Evolutionary conservation across 1,284 basidiomycete species (phyloP).

Genomic region (Gymnopus androsaceus): DNA sequence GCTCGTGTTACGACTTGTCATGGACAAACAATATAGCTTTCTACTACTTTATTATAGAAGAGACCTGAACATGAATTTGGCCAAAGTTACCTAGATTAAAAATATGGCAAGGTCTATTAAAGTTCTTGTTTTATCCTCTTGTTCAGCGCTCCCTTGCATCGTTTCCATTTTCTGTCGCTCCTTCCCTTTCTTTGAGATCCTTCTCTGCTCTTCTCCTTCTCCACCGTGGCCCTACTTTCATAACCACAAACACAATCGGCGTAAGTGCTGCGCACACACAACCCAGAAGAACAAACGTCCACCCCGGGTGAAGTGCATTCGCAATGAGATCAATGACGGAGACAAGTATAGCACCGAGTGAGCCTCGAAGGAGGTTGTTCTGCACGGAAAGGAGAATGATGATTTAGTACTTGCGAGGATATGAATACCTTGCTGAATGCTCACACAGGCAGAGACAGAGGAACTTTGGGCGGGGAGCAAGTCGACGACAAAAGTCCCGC

Average conservation of each 20-base stretch:
- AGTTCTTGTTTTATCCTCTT: no score
- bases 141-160: no score
- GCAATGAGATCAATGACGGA: conserved; percentile 51
- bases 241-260: conserved; percentile 39
- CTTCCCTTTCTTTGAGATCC: no score
- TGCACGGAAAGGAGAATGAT: background rate
- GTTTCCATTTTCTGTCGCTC: no score
- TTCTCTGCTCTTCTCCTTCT: background rate
- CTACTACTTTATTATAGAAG: no score
- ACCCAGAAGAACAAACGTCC: conserved; percentile 52
- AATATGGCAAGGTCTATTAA: no score
- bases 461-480: conserved; percentile 60
- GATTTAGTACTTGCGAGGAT: background rate
- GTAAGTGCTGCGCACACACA: conserved; percentile 39
- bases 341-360: conserved; percentile 48
- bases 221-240: conserved; percentile 35
- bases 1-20: no score
- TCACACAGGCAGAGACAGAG: conserved; percentile 58
- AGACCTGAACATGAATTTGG: no score
- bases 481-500: conserved; percentile 64
- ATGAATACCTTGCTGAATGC: background rate
- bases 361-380: conserved; percentile 62
- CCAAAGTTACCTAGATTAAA: no score
- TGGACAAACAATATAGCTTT: no score
- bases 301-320: conserved; percentile 43